Conservation (phyloP, 2,329 filamentous ascomycete species). For the Conoideocrella luteorostrata region DNA sequence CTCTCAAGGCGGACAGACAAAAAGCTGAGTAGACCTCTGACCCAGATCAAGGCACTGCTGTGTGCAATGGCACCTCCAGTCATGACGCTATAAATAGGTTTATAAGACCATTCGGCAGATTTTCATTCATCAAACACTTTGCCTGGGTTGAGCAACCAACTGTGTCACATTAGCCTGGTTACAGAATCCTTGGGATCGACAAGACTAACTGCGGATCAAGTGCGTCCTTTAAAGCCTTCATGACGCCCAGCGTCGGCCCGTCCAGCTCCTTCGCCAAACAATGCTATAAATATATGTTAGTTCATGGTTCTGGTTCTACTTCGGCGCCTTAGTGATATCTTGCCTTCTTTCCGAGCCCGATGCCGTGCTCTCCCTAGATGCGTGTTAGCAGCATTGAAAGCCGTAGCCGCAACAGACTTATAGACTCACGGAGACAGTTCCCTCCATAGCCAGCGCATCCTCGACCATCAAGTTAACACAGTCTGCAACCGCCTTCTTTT, state of each 20-base stretch:
- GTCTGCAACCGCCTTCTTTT: constrained; percentile 47
- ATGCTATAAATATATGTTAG: constrained; percentile 17
- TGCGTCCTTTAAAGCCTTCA: constrained; percentile 58
- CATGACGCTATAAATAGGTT: background rate
- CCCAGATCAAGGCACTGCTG: too few relatives aligned
- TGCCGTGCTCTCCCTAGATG: constrained; percentile 57
- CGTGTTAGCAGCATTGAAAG: background rate
- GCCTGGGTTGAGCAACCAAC: constrained; percentile 63
- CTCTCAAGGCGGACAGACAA: too few relatives aligned
- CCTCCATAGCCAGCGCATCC: constrained; percentile 62
- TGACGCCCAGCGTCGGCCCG: constrained; percentile 55
- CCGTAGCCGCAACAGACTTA: background rate
- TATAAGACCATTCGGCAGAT: background rate
- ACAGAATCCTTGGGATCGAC: background rate
- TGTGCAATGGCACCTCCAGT: too few relatives aligned
- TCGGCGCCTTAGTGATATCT: constrained; percentile 30
- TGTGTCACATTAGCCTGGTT: constrained; percentile 6
- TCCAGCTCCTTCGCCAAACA: constrained; percentile 59
- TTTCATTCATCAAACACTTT: constrained; percentile 54
- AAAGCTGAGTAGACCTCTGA: too few relatives aligned
- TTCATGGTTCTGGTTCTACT: background rate
- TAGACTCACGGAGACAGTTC: constrained; percentile 55
- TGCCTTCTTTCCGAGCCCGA: constrained; percentile 64
- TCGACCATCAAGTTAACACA: constrained; percentile 66
- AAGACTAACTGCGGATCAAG: constrained; percentile 47